A percentile compares a stretch with the other conserved stretches of the same genome.
phyloP scores from a whole-genome alignment of 495 filamentous ascomycete species.

The Lasiosphaeria hispida region DNA sequence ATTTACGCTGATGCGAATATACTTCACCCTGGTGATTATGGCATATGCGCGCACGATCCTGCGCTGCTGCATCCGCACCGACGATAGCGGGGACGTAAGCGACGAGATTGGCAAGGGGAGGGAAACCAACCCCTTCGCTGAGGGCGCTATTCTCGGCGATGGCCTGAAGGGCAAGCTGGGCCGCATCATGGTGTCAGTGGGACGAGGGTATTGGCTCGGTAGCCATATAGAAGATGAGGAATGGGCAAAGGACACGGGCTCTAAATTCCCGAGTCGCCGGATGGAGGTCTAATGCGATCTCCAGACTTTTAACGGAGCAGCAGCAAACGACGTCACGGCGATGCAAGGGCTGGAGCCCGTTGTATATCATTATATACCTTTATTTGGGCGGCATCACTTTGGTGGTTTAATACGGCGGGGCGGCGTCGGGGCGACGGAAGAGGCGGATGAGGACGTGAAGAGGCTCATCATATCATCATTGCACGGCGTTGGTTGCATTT shows the following conservation, averaged over 20 bases:
- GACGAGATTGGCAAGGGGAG: conserved; percentile 40
- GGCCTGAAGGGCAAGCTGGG: conserved; percentile 77
- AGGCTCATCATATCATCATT: too few species aligned
- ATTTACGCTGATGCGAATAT: conserved; percentile 70
- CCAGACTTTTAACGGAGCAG: too few species aligned
- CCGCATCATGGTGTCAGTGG: conserved; percentile 66
- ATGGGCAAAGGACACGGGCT: conserved; percentile 59
- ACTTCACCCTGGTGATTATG: conserved; percentile 76
- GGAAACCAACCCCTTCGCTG: conserved; percentile 69
- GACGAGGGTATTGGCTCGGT: conserved; percentile 73
- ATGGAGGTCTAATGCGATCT: not conserved
- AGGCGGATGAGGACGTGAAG: too few species aligned
- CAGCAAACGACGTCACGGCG: too few species aligned
- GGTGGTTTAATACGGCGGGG: too few species aligned
- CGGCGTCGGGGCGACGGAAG: too few species aligned
- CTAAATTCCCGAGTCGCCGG: conserved; percentile 49
- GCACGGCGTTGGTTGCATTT: not conserved
- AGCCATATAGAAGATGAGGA: conserved; percentile 45
- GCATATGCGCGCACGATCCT: conserved; percentile 74
- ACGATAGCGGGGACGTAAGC: conserved; percentile 30
- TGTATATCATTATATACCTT: not conserved
- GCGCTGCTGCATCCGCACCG: conserved; percentile 52
- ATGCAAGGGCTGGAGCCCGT: too few species aligned
- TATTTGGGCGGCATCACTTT: too few species aligned
- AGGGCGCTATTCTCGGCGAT: conserved; percentile 62